phyloP scores from a whole-genome alignment of 2,329 filamentous ascomycete species.

The Aureobasidium subglaciale region DNA sequence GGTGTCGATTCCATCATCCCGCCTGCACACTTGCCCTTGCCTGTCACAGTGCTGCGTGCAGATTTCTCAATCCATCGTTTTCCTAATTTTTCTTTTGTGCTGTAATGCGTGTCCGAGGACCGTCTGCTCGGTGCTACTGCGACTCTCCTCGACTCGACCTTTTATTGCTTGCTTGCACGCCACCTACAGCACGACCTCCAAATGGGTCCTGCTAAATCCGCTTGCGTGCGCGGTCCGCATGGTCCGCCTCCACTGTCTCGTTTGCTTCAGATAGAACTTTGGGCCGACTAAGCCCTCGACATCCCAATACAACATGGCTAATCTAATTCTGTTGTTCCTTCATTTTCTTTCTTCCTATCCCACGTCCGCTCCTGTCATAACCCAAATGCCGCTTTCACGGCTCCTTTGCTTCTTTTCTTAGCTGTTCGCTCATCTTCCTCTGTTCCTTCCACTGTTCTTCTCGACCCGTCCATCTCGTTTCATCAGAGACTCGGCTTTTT shows the following conservation, averaged over 20 bases:
- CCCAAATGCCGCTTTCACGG: background rate
- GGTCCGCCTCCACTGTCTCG: slow-evolving; percentile 13
- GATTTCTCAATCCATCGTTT: background rate
- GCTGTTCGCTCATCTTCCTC: background rate
- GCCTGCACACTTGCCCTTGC: background rate
- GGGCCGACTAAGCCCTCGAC: slow-evolving; percentile 4
- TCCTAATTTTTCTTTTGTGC: background rate
- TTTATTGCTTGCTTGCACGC: slow-evolving; percentile 4
- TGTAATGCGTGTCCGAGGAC: background rate
- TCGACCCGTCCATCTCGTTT: background rate
- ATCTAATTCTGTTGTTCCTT: slow-evolving; percentile 11
- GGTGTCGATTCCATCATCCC: background rate
- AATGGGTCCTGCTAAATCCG: slow-evolving; percentile 3
- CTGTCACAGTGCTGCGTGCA: slow-evolving; percentile 1
- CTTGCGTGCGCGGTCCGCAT: slow-evolving; percentile 11
- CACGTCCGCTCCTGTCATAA: background rate
- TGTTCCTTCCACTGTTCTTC: slow-evolving; percentile 6
- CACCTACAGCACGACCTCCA: slow-evolving; percentile 4
- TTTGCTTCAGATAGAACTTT: slow-evolving; percentile 12
- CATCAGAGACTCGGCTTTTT: background rate
- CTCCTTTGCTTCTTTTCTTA: slow-evolving; percentile 5
- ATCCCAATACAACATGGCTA: slow-evolving; percentile 3
- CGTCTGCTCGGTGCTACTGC: background rate
- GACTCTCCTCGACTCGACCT: slow-evolving; percentile 1
- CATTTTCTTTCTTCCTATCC: slow-evolving; percentile 10